Base-by-base conservation (phyloP, 306 rosid species). In the Dryas alaskensis region DNA sequence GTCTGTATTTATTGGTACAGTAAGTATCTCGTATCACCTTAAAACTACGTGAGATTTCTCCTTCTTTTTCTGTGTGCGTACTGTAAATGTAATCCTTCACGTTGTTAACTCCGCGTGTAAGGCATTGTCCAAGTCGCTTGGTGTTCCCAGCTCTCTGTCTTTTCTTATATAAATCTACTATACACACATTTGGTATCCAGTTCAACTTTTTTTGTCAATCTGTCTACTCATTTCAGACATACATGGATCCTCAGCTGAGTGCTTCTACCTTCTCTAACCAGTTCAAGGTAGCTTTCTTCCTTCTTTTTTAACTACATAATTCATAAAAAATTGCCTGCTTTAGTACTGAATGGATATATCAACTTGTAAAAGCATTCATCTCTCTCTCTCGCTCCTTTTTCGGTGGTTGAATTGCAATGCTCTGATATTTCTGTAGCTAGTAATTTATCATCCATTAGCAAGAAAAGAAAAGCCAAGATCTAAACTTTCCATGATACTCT, bases 181-280 rank as follows among this genome's bases (percentile, higher is more conserved):
- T 49, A n/a, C 46, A 74, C 3, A 22, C 43, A 4, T 54, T 53
- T 19, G 5, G 16, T 16, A 8, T 46, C 49, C 31, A 5, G 57
- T 14, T 55, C 22, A 3, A 40, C 3, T 40, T 69, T 69, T 12
- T 57, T 27, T 55, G 61, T 68, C 63, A 43, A 19, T 47, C 61
- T 64, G 44, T 47, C 59, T 43, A 25, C 40, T 64, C 73, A 25
- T 49, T 39, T 48, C 55, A 31, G 42, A 40, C 16, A 84, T 81
- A 22, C 37, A 88, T 86, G 89, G 83, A 75, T 82, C 75, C 76
- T 77, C 86, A 45, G 43, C 77, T 46, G 6, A 72, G 60, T 66
- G 78, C 73, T 51, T 53, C 51, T 74, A 58, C 72, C 54, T 61
- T 43, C 47, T 72, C 72, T 73, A 53, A 85, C 60, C 84, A 67